These are phyloP conservation scores for Fonsecaea erecta DNA, from an alignment of 2,329 filamentous ascomycete genomes.

Conservation along the genomic window DNA sequence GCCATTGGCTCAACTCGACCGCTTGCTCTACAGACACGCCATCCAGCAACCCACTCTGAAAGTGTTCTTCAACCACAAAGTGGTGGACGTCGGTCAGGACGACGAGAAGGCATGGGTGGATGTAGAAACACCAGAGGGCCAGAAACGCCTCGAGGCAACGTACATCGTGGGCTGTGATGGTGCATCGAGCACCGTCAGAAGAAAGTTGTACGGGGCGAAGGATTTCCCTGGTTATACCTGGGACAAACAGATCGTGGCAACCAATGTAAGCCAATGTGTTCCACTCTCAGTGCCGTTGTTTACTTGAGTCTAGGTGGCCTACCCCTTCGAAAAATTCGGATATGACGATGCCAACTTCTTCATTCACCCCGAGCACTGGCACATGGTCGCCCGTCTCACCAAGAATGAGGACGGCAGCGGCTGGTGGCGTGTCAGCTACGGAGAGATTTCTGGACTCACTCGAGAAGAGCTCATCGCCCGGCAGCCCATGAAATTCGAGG, in stretches of 20 bases:
- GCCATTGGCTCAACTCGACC: slow-evolving; percentile 51
- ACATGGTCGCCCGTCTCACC: slow-evolving; percentile 67
- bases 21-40: slow-evolving; percentile 49
- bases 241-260: slow-evolving; percentile 36
- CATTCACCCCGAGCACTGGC: slow-evolving; percentile 65
- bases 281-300: neutral
- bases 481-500: slow-evolving; percentile 61
- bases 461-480: slow-evolving; percentile 60
- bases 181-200: slow-evolving; percentile 27
- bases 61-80: slow-evolving; percentile 53
- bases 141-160: slow-evolving; percentile 42
- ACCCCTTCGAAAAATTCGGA: slow-evolving; percentile 35
- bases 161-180: slow-evolving; percentile 54
- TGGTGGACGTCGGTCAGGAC: slow-evolving; percentile 34
- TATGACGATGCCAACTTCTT: slow-evolving; percentile 53
- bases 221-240: slow-evolving; percentile 35
- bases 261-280: slow-evolving; percentile 30
- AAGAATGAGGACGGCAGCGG: slow-evolving; percentile 56
- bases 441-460: slow-evolving; percentile 60
- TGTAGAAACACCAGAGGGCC: slow-evolving; percentile 31
- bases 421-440: slow-evolving; percentile 68
- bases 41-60: slow-evolving; percentile 42
- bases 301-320: slow-evolving; percentile 22
- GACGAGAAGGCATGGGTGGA: slow-evolving; percentile 32
- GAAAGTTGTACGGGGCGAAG: slow-evolving; percentile 36